A percentile compares a stretch with the other conserved stretches of the same genome.
These are phyloP conservation scores for Exophiala lecanii-corni DNA, from an alignment of 2,329 filamentous ascomycete species.

Conservation along the genomic window DNA sequence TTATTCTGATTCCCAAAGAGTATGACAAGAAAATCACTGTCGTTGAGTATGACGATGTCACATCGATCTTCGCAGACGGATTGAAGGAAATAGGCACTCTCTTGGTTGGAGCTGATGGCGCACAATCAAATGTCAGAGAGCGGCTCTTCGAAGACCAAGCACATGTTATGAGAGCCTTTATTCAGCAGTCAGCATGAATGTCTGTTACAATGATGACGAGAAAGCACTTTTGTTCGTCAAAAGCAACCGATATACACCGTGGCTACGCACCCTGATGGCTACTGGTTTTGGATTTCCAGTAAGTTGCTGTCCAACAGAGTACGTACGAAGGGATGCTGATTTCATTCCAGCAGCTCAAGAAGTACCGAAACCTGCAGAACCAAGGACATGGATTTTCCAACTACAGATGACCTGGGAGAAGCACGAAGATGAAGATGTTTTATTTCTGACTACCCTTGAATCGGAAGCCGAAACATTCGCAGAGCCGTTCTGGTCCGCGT, in stretches of 20 bases:
- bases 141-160: constrained; percentile 20
- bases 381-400: constrained; percentile 31
- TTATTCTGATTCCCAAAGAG: constrained; percentile 3
- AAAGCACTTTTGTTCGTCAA: too few relatives aligned
- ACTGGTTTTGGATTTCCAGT: constrained; percentile 20
- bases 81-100: constrained; percentile 19
- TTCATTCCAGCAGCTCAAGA: too few relatives aligned
- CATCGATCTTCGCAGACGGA: constrained; percentile 21
- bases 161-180: constrained; percentile 21
- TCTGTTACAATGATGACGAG: too few relatives aligned
- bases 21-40: constrained; percentile 23
- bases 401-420: constrained; percentile 27
- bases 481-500: constrained; percentile 27
- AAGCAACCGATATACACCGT: too few relatives aligned
- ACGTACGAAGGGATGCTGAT: too few relatives aligned
- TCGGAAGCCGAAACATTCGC: constrained; percentile 22
- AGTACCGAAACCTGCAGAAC: constrained; percentile 25
- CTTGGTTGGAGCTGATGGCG: constrained; percentile 29
- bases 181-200: constrained; percentile 26
- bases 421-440: constrained; percentile 15
- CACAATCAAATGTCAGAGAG: constrained; percentile 25
- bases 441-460: constrained; percentile 25
- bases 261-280: constrained; percentile 19
- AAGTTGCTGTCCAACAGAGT: too few relatives aligned
- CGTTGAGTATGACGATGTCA: constrained; percentile 25